Conservation (phyloP, 2,329 filamentous ascomycete species). For the Fusarium sp. region DNA sequence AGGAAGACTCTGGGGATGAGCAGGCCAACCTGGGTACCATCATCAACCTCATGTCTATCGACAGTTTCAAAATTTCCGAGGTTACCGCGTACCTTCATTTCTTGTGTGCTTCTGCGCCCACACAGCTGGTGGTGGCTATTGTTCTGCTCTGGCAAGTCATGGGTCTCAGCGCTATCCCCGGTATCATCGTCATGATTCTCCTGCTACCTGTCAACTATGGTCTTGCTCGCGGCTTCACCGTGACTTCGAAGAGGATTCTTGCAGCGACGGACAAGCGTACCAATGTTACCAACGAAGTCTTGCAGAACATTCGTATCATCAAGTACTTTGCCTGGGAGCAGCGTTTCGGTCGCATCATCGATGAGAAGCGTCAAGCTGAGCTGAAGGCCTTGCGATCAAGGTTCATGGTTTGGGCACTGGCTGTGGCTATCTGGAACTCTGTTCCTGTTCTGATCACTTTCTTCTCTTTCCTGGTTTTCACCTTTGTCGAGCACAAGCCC, state of each 20-base stretch:
- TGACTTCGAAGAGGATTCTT: slow-evolving; percentile 91
- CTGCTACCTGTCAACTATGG: slow-evolving; percentile 92
- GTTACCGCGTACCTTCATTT: slow-evolving; percentile 96
- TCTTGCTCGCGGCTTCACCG: slow-evolving; percentile 88
- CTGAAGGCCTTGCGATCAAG: slow-evolving; percentile 83
- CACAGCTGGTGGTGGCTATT: slow-evolving; percentile 87
- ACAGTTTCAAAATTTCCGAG: slow-evolving; percentile 98
- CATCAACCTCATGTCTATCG: slow-evolving; percentile 99
- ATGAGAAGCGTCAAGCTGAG: slow-evolving; percentile 88
- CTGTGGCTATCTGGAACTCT: slow-evolving; percentile 96
- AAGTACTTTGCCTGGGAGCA: slow-evolving; percentile 99
- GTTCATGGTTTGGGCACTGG: slow-evolving; percentile 92
- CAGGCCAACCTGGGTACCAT: slow-evolving; percentile 97
- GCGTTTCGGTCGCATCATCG: slow-evolving; percentile 87
- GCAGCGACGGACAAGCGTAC: slow-evolving; percentile 95
- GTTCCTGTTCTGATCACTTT: slow-evolving; percentile 97
- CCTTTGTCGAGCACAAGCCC: slow-evolving; percentile 88
- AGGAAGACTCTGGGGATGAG: slow-evolving; percentile 66
- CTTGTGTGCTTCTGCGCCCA: slow-evolving; percentile 90
- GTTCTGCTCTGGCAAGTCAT: slow-evolving; percentile 89
- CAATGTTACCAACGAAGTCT: slow-evolving; percentile 94
- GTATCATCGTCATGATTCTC: slow-evolving; percentile 89
- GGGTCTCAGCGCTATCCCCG: slow-evolving; percentile 93
- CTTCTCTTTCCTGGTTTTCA: slow-evolving; percentile 95
- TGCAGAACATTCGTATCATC: slow-evolving; percentile 98